phyloP scores from a whole-genome alignment of 139 green algal genomes.

The Chlorella sorokiniana region DNA sequence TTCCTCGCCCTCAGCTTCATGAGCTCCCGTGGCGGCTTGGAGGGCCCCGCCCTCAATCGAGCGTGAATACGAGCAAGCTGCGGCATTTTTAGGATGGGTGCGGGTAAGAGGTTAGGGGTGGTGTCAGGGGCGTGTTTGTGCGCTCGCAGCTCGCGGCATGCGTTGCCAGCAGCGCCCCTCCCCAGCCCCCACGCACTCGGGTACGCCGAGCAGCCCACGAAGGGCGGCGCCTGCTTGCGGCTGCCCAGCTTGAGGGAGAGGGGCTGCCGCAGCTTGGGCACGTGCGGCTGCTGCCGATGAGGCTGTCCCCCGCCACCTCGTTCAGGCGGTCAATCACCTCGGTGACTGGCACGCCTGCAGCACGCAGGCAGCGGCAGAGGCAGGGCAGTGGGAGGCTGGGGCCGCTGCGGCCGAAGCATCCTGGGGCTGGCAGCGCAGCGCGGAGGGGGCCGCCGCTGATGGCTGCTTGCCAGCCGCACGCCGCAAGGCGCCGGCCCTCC shows the following conservation, averaged over 20 bases:
- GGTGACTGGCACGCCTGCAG: slow-evolving; percentile 36
- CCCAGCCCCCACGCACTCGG: slow-evolving; percentile 2
- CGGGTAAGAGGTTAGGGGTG: not conserved
- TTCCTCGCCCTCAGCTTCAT: not conserved
- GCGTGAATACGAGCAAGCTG: not conserved
- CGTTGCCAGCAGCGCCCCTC: not conserved
- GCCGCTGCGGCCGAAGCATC: too few species aligned
- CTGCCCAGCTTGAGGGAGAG: slow-evolving; percentile 40
- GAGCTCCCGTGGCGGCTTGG: not conserved
- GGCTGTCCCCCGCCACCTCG: slow-evolving; percentile 39
- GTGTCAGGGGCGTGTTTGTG: not conserved
- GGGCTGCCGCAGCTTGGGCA: slow-evolving; percentile 28
- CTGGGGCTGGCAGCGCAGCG: too few species aligned
- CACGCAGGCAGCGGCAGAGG: not conserved
- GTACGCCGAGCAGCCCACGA: slow-evolving; percentile 66
- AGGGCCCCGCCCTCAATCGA: not conserved
- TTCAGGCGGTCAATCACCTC: slow-evolving; percentile 76
- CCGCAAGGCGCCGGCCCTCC: too few species aligned
- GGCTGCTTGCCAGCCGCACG: too few species aligned
- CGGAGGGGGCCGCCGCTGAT: too few species aligned
- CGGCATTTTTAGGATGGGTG: not conserved
- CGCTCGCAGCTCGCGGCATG: not conserved
- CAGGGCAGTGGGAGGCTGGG: not conserved
- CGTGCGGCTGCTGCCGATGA: slow-evolving; percentile 40
- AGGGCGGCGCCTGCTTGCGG: slow-evolving; percentile 19